Percentiles rank a stretch among this genome's conserved stretches.
Conservation (phyloP, 257 asterid species). For the Solanum lycopersicoides region DNA sequence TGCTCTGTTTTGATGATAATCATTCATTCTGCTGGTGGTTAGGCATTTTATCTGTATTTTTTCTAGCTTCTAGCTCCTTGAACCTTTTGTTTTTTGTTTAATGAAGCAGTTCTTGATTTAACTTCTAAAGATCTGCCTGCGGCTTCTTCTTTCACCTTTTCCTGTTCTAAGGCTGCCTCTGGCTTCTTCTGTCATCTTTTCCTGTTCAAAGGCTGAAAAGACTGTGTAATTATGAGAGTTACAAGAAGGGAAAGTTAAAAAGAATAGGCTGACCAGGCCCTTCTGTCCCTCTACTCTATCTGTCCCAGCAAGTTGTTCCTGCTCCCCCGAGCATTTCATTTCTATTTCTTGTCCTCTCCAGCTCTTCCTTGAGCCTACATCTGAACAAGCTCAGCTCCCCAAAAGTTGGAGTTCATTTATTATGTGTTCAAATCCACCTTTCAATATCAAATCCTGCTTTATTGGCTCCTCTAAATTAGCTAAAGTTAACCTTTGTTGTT, state of each 20-base stretch:
- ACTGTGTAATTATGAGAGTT: neutral
- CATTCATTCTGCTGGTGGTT: neutral
- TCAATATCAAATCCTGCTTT: neutral
- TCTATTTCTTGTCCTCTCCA: neutral
- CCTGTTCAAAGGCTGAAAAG: neutral
- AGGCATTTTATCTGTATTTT: neutral
- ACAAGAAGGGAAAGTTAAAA: neutral
- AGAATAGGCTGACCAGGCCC: neutral
- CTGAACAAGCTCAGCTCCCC: neutral
- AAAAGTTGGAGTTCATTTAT: neutral
- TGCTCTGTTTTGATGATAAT: neutral
- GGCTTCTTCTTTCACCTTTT: neutral
- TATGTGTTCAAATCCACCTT: neutral
- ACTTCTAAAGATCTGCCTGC: neutral
- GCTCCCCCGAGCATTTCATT: neutral
- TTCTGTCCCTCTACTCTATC: neutral
- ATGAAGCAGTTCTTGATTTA: neutral
- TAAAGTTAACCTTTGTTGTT: neutral
- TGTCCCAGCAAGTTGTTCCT: neutral
- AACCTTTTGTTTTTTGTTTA: neutral
- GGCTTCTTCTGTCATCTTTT: neutral
- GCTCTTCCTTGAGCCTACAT: neutral
- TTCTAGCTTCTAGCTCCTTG: neutral
- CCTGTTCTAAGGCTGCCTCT: neutral
- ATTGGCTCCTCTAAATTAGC: neutral